Percentiles rank a stretch among this genome's conserved stretches.
These are phyloP conservation scores for Hypocreales sp. DNA, from an alignment of 2,329 filamentous ascomycete species.

Conservation along the genomic window DNA sequence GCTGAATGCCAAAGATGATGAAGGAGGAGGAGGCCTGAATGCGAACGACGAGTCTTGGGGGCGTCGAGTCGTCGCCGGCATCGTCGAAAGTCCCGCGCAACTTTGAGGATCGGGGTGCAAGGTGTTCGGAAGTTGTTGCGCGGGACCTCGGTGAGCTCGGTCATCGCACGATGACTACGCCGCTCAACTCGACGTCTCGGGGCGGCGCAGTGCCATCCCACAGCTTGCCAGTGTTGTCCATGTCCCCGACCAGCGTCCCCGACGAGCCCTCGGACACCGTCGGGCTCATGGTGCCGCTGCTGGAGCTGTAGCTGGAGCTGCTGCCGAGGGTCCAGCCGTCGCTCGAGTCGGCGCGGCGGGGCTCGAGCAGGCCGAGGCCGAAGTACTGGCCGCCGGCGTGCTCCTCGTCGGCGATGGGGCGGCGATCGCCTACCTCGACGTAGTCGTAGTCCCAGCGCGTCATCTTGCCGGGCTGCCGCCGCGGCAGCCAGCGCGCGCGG, in stretches of 20 bases:
- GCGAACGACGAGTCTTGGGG: no score
- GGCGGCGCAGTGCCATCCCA: conserved; percentile 22
- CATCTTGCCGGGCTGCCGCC: conserved; percentile 68
- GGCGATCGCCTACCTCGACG: conserved; percentile 62
- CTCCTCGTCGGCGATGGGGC: conserved; percentile 27
- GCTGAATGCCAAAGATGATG: conserved; percentile 24
- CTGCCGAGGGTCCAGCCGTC: conserved; percentile 88
- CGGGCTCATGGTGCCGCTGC: conserved; percentile 33
- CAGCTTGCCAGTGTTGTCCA: conserved; percentile 19
- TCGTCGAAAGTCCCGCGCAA: no score
- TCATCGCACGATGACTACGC: conserved; percentile 27
- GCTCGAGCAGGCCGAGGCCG: conserved; percentile 28
- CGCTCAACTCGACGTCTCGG: conserved; percentile 27
- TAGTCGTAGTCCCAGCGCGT: conserved; percentile 95
- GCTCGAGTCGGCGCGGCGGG: conserved; percentile 37
- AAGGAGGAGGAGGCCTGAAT: no score
- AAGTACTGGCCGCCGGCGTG: conserved; percentile 28
- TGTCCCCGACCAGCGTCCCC: conserved; percentile 17
- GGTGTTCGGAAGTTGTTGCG: no score
- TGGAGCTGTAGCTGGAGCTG: conserved; percentile 47
- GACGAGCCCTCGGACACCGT: conserved; percentile 28
- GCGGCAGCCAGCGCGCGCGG: conserved; percentile 66
- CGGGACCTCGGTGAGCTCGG: no score
- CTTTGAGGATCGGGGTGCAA: no score
- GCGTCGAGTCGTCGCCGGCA: no score